A percentile compares a stretch with the other conserved stretches of the same genome.
Conservation (phyloP, 192 early-diverging fungal genomes). For the Podila horticola region DNA sequence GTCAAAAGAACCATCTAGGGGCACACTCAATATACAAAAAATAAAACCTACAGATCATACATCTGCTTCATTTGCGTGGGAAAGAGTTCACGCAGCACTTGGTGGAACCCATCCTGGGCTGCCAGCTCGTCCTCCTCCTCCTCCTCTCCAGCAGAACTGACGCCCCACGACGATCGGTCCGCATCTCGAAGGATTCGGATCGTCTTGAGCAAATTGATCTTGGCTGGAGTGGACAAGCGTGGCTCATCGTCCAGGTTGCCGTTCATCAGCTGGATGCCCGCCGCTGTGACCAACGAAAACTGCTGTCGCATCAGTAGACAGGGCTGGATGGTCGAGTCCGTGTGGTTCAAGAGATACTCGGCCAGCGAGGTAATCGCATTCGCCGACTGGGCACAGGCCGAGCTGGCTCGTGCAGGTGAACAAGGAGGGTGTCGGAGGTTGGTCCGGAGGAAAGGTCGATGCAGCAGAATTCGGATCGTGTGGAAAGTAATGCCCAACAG, state of each 20-base stretch:
- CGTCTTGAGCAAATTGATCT: conserved; percentile 49
- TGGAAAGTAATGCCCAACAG: conserved; percentile 38
- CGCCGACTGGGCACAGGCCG: conserved; percentile 44
- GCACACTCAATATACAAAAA: not conserved
- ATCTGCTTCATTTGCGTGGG: conserved; percentile 37
- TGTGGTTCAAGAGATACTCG: conserved; percentile 42
- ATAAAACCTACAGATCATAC: conserved; percentile 7
- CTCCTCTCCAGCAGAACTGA: not conserved
- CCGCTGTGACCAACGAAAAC: conserved; percentile 42
- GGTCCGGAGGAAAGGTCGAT: conserved; percentile 43
- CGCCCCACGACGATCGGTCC: conserved; percentile 37
- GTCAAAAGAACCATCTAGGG: not conserved
- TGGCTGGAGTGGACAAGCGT: conserved; percentile 43
- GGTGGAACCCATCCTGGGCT: conserved; percentile 30
- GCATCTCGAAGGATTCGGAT: conserved; percentile 46
- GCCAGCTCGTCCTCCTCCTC: not conserved
- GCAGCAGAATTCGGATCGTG: conserved; percentile 38
- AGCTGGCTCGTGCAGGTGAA: conserved; percentile 31
- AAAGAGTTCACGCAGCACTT: conserved; percentile 37
- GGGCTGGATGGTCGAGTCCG: conserved; percentile 28
- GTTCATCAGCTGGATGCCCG: conserved; percentile 45
- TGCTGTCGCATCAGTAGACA: conserved; percentile 50
- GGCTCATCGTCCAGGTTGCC: conserved; percentile 48
- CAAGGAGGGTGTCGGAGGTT: conserved; percentile 49
- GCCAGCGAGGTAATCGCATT: conserved; percentile 49